These are phyloP conservation scores for Sideroxylon spinosum DNA, from an alignment of 179 eudicot genomes.

Conservation along the genomic window DNA sequence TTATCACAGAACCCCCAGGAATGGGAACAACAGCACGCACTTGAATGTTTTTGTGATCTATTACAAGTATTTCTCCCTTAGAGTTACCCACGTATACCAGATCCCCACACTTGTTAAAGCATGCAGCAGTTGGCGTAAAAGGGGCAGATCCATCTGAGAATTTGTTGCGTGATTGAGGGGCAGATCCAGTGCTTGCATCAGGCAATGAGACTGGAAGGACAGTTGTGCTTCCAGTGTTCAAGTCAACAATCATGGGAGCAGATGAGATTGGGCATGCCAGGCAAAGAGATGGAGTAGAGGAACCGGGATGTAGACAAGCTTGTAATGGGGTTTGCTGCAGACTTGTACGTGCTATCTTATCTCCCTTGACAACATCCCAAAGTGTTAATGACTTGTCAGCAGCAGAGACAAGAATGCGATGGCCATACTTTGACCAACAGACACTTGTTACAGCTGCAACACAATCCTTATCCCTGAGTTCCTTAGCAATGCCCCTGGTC, in stretches of 20 bases:
- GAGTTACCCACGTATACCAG: conserved; percentile 92
- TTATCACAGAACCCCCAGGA: conserved; percentile 72
- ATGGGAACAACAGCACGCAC: conserved; percentile 63
- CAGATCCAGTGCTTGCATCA: conserved; percentile 40
- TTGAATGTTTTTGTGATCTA: conserved; percentile 49
- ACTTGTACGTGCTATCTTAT: conserved; percentile 53
- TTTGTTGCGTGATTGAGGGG: conserved; percentile 62
- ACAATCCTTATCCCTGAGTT: conserved; percentile 69
- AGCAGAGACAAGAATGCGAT: conserved; percentile 74
- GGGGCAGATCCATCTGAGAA: conserved; percentile 75
- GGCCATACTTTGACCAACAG: conserved; percentile 92
- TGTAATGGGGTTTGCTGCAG: conserved; percentile 78
- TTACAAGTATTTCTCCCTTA: conserved; percentile 85
- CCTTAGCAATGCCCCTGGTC: conserved; percentile 82
- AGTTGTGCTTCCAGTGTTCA: conserved; percentile 45
- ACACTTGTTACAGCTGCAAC: conserved; percentile 79
- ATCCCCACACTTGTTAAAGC: conserved; percentile 87
- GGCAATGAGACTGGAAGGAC: conserved; percentile 68
- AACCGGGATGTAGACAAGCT: conserved; percentile 81
- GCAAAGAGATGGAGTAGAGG: conserved; percentile 76
- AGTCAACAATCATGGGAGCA: conserved; percentile 79
- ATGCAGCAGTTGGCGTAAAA: conserved; percentile 71
- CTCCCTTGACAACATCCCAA: conserved; percentile 89
- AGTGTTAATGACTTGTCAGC: conserved; percentile 82
- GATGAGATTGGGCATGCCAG: conserved; percentile 86